These are phyloP conservation scores for Patellaria atrata DNA, from an alignment of 495 filamentous ascomycete species.

Conservation along the genomic window DNA sequence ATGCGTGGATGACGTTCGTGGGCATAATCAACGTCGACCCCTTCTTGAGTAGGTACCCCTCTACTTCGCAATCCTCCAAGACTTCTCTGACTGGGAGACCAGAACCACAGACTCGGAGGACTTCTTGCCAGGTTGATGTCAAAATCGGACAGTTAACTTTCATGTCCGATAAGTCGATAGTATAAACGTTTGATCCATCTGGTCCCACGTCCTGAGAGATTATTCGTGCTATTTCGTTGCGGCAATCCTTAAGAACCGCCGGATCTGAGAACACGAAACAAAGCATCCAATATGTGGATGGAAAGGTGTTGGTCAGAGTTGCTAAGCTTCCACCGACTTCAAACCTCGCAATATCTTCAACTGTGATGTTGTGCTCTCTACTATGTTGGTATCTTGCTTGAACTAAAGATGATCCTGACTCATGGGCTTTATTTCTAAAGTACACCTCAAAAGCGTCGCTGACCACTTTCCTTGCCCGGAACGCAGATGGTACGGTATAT, in stretches of 20 bases:
- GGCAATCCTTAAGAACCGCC: conserved; percentile 25
- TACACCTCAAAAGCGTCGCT: conserved; percentile 31
- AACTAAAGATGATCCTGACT: conserved; percentile 25
- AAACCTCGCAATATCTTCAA: conserved; percentile 31
- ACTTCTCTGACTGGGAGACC: conserved; percentile 12
- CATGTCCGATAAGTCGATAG: conserved; percentile 7
- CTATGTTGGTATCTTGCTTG: conserved; percentile 24
- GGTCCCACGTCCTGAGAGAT: too few relatives aligned
- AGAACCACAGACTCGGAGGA: conserved; percentile 5
- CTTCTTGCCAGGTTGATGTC: conserved; percentile 11
- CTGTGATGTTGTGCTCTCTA: conserved; percentile 20
- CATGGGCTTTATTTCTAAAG: conserved; percentile 24
- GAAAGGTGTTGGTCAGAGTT: conserved; percentile 34
- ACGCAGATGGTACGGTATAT: too few relatives aligned
- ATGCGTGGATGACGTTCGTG: conserved; percentile 4
- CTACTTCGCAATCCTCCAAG: conserved; percentile 11
- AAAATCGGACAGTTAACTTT: conserved; percentile 11
- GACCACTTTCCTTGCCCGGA: conserved; percentile 26
- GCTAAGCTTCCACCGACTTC: conserved; percentile 29
- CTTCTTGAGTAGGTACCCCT: conserved; percentile 14
- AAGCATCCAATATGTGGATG: conserved; percentile 34
- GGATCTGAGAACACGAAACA: conserved; percentile 30
- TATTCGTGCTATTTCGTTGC: conserved; percentile 23
- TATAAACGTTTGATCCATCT: background rate
- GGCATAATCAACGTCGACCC: conserved; percentile 13